Conservation (phyloP, 2,329 filamentous ascomycete species). For the Claviceps cyperi region DNA sequence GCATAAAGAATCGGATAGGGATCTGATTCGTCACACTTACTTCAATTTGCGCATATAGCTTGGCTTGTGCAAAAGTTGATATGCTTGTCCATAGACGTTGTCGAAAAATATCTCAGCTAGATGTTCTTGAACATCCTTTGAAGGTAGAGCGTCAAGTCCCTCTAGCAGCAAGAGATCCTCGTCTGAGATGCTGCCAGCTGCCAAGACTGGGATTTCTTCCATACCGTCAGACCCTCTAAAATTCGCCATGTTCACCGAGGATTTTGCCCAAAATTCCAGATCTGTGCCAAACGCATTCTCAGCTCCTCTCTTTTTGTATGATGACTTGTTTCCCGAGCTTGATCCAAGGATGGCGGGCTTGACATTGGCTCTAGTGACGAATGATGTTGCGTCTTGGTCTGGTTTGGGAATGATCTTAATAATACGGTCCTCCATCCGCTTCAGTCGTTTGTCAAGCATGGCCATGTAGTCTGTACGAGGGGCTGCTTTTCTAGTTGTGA, state of each 20-base stretch:
- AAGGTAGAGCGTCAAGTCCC: constrained; percentile 67
- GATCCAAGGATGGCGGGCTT: constrained; percentile 58
- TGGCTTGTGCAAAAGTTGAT: constrained; percentile 87
- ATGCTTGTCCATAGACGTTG: constrained; percentile 87
- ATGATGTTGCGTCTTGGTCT: constrained; percentile 52
- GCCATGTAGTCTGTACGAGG: constrained; percentile 97
- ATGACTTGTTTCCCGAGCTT: constrained; percentile 27
- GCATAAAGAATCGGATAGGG: not conserved
- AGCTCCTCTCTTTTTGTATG: constrained; percentile 62
- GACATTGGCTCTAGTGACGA: constrained; percentile 66
- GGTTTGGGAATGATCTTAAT: constrained; percentile 89
- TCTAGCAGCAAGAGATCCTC: constrained; percentile 68
- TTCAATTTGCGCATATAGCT: constrained; percentile 84
- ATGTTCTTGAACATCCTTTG: constrained; percentile 82
- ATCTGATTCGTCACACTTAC: constrained; percentile 27
- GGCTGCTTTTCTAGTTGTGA: constrained; percentile 84
- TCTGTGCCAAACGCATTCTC: constrained; percentile 80
- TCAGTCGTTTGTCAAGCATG: constrained; percentile 90
- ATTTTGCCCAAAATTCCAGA: constrained; percentile 65
- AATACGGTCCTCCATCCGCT: constrained; percentile 94
- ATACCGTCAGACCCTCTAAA: constrained; percentile 30
- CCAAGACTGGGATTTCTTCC: constrained; percentile 27
- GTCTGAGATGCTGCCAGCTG: constrained; percentile 50
- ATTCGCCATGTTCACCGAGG: constrained; percentile 36
- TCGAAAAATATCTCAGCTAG: constrained; percentile 92